Conservation (phyloP, 345 rosid species). For the Sisymbrium altissimum region DNA sequence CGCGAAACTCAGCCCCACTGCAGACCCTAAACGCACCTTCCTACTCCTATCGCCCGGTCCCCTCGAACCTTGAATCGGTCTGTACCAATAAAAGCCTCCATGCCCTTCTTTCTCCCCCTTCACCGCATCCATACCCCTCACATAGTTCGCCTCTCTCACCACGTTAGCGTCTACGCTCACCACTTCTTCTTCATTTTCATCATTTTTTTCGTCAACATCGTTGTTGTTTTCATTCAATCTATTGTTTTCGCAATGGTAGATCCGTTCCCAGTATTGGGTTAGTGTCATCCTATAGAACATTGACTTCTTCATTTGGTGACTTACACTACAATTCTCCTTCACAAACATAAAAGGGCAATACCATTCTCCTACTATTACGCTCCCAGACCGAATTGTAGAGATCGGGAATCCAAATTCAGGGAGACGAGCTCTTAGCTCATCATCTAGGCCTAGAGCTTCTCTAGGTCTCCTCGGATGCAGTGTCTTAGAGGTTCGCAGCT, state of each 20-base stretch:
- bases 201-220: background rate
- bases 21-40: constrained; percentile 21
- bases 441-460: constrained; percentile 70
- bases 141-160: constrained; percentile 39
- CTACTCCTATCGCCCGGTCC: constrained; percentile 21
- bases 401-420: constrained; percentile 48
- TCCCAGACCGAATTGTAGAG: constrained; percentile 36
- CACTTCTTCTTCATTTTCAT: constrained; percentile 15
- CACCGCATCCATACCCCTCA: constrained; percentile 46
- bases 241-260: constrained; percentile 40
- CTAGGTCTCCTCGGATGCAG: constrained; percentile 35
- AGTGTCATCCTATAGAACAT: constrained; percentile 58
- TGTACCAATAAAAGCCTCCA: constrained; percentile 60
- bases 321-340: constrained; percentile 42
- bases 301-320: constrained; percentile 54
- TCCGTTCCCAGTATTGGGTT: constrained; percentile 69
- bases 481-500: constrained; percentile 36
- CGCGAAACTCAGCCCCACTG: constrained; percentile 54
- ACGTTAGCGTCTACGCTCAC: constrained; percentile 41
- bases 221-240: constrained; percentile 4
- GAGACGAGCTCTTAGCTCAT: constrained; percentile 45
- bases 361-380: constrained; percentile 63
- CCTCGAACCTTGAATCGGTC: background rate
- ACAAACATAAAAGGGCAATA: constrained; percentile 72
- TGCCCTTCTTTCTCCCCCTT: constrained; percentile 32